Base-by-base conservation (phyloP, 2,329 filamentous ascomycete genomes). In the Alternaria ventricosa region DNA sequence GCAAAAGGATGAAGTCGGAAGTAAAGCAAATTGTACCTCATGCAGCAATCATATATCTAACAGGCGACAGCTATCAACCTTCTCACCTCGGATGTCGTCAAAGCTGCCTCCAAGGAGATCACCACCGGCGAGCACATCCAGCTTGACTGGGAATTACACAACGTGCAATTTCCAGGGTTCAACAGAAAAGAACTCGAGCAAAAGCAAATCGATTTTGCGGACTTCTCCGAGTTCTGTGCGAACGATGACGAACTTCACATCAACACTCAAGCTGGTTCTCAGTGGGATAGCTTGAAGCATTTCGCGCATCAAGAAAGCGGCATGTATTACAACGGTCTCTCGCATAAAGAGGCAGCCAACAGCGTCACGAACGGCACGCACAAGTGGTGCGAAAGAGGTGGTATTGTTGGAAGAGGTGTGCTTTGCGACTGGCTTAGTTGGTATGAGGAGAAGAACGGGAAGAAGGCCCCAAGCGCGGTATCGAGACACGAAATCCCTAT, bases 101-200 rank as follows among this genome's bases (percentile, higher is more conserved):
- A 79, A 22, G 81, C 84, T 0, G 86, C 87, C 3, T 77, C 80
- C 5, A 78, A 79, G 6, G 83, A 86, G 67, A 87, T 88, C 68
- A 80, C 79, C 43, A 84, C 83, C 0, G 87, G 87, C 12, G 79
- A 79, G 20, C 81, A 85, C 30, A 82, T 87, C 23, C 84, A 84
- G 10, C 79, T 89, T 43, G 82, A 83, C 25, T 88, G 87, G 87
- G 84, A 86, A 23, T 72, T 88, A 63, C 84, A 82, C 20, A 88
- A 88, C 68, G 76, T 88, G 3, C 85, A 88, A 61, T 82, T 84
- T 66, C 84, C 86, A 1, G 84, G 85, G 63, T 84, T 88, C 66
- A 83, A 83, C 46, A 82, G 87, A 2, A 82, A 84, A 33, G 82
- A 84, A 9, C 84, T 83, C 55, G 75, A 84, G 30, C 86, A 87